Conservation (phyloP, 495 filamentous ascomycete species). For the Hyaloscypha finlandica region DNA sequence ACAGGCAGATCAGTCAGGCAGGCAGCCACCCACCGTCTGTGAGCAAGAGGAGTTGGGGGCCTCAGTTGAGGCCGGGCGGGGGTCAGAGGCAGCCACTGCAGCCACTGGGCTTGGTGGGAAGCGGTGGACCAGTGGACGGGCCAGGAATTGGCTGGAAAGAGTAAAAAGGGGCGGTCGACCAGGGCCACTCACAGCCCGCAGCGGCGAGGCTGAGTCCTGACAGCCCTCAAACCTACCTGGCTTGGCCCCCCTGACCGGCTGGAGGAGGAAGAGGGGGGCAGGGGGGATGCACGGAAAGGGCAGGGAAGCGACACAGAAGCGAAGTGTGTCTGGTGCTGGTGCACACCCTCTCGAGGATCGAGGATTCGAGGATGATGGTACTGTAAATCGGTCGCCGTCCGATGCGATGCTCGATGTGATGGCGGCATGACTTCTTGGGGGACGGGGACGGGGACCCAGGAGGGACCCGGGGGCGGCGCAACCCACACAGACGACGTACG, state of each 20-base stretch:
- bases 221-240: neutral
- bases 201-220: constrained; percentile 1
- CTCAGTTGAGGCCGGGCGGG: neutral
- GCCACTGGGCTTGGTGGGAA: too few relatives aligned
- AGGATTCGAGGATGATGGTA: neutral
- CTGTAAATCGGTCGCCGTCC: too few relatives aligned
- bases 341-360: neutral
- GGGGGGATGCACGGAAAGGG: neutral
- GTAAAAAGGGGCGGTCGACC: neutral
- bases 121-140: too few relatives aligned
- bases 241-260: neutral
- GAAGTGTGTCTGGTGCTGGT: neutral
- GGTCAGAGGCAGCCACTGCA: too few relatives aligned
- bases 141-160: too few relatives aligned
- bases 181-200: constrained; percentile 4
- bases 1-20: too few relatives aligned
- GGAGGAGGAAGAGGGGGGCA: too few relatives aligned
- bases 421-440: neutral
- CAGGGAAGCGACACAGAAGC: too few relatives aligned
- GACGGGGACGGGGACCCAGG: neutral
- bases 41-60: neutral
- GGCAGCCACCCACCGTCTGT: too few relatives aligned
- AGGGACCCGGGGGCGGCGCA: neutral
- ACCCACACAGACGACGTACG: neutral
- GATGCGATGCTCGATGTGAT: neutral